Base-by-base conservation (phyloP, 176 grass and related monocot species). In the Raddia distichophylla region DNA sequence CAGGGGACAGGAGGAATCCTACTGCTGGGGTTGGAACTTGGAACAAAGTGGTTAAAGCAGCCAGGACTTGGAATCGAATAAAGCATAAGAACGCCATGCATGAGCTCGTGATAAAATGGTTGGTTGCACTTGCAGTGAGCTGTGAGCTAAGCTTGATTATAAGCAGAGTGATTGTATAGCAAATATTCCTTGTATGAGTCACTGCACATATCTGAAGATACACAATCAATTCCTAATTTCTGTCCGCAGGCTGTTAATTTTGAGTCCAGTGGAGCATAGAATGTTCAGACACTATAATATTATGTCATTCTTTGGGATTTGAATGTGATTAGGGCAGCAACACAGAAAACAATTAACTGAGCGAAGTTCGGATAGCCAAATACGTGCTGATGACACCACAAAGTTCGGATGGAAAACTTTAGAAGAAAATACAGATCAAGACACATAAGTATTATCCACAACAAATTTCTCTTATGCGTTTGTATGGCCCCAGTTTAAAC, bases 1-100 rank as follows among this genome's bases (percentile, higher is more conserved):
- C 66, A 78, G 79, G 84, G 33, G 80, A 85, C 82, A 85, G 32
- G 14, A 76, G 48, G 87, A 85, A 89, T 85, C 82, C 77, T 81
- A 76, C 60, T 62, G 43, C 77, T 76, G 58, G 40, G 15, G 37
- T 40, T 40, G 37, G 37, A 40, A 40, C 37, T 71, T 71, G 71
- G 87, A 89, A 89, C 77, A 81, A 80, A 85, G 77, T 71, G 53
- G 64, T 51, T 81, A 85, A 85, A 85, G 73, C 49, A 64, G 37
- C 37, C 37, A 40, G 37, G 33, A 42, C 18, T 64, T 77, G 43
- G 64, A 81, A 89, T 80, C 42, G 77, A 89, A 89, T 85, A 89
- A 88, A 85, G 87, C 56, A 74, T 71, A 50, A 49, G 32, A 53
- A 56, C 40, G 55, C 49, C 47, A 77, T 71, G 63, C 56, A 65